Conservation (phyloP, 176 grass and related monocot genomes). For the Avena sativa region DNA sequence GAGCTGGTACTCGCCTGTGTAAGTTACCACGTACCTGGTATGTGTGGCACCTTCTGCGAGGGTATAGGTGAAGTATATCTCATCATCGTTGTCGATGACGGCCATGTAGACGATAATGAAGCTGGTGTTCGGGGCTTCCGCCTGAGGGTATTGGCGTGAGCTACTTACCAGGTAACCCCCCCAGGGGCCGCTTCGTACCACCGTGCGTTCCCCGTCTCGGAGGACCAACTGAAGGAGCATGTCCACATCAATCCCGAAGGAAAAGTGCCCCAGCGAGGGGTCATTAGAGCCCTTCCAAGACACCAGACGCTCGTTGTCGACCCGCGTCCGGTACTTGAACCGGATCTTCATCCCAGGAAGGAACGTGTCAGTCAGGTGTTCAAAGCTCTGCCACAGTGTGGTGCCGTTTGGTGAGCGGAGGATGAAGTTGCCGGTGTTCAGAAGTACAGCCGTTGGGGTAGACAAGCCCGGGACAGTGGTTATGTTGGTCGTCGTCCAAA, state of each 20-base stretch:
- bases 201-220: background rate
- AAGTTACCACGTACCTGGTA: conserved; percentile 4
- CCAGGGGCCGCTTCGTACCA: conserved; percentile 41
- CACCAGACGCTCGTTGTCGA: background rate
- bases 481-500: background rate
- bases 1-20: conserved; percentile 4
- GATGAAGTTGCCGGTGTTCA: conserved; percentile 42
- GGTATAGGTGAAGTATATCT: background rate
- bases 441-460: background rate
- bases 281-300: conserved; percentile 41
- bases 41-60: conserved; percentile 29
- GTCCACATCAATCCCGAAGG: background rate
- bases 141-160: no score
- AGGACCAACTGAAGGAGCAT: background rate
- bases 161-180: conserved; percentile 11
- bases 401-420: background rate
- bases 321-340: background rate
- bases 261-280: conserved; percentile 42
- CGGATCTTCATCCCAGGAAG: conserved; percentile 32
- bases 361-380: background rate
- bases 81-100: background rate
- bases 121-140: no score
- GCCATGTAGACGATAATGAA: background rate
- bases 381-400: conserved; percentile 46
- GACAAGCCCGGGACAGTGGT: no score